Percentiles rank a stretch among this genome's conserved stretches.
Conservation (phyloP, 2,329 filamentous ascomycete species). For the Ceratocystis cacaofunesta region DNA sequence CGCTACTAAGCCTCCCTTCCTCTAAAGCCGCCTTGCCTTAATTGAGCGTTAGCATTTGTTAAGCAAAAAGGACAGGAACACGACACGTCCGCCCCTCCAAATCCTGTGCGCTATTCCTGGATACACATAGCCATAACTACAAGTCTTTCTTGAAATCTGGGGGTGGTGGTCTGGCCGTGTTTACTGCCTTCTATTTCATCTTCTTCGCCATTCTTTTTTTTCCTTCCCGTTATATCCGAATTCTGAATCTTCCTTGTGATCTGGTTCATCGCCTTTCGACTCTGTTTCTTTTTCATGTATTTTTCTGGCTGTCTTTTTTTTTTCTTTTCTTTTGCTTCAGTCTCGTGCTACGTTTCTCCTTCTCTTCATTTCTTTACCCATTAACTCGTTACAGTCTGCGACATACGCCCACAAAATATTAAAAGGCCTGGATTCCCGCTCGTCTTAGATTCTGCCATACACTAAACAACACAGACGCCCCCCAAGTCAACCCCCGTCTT, state of each 20-base stretch:
- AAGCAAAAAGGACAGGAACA: neutral
- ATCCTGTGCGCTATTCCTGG: neutral
- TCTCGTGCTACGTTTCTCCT: neutral
- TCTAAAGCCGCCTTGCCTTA: neutral
- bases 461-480: neutral
- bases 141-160: neutral
- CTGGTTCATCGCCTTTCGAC: neutral
- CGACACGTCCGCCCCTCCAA: neutral
- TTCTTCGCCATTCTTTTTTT: neutral
- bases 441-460: neutral
- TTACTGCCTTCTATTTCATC: neutral
- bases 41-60: neutral
- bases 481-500: neutral
- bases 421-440: neutral
- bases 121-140: neutral
- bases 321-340: neutral
- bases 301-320: neutral
- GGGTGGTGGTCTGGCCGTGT: neutral
- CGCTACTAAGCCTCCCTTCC: neutral
- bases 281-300: neutral
- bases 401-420: neutral
- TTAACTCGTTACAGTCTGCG: neutral
- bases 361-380: neutral
- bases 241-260: neutral
- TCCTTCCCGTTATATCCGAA: neutral